A percentile compares a stretch with the other conserved stretches of the same genome.
phyloP scores from a whole-genome alignment of 2,329 filamentous ascomycete genomes.

The Tolypocladium tropicale region DNA sequence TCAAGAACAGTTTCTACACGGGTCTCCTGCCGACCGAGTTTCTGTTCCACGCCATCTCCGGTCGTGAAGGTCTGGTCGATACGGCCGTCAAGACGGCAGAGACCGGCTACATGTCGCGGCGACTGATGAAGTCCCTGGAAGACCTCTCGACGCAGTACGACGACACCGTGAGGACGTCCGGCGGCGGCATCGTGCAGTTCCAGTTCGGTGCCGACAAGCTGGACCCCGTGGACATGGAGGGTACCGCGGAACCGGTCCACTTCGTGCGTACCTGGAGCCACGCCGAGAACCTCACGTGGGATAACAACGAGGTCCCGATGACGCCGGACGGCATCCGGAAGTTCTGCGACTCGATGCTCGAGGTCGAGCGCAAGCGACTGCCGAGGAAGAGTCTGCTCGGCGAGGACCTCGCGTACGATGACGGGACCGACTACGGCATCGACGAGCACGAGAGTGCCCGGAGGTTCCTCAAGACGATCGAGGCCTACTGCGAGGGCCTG shows the following conservation, averaged over 20 bases:
- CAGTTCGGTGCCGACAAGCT: conserved; percentile 94
- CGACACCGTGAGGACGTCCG: conserved; percentile 85
- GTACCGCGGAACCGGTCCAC: conserved; percentile 80
- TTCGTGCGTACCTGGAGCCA: conserved; percentile 89
- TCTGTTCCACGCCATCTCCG: conserved; percentile 96
- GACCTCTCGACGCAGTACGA: conserved; percentile 92
- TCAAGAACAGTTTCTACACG: conserved; percentile 93
- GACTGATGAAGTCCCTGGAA: conserved; percentile 95
- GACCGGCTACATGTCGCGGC: conserved; percentile 97
- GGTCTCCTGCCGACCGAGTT: conserved; percentile 87
- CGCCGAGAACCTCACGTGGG: conserved; percentile 63
- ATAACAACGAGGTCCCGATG: conserved; percentile 64
- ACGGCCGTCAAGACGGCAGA: conserved; percentile 98
- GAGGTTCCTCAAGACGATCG: conserved; percentile 70
- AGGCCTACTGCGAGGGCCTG: conserved; percentile 55
- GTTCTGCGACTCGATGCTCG: conserved; percentile 58
- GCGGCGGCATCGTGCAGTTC: conserved; percentile 85
- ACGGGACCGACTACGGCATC: conserved; percentile 56
- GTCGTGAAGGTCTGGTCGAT: conserved; percentile 96
- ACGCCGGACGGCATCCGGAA: conserved; percentile 62
- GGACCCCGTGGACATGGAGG: conserved; percentile 97
- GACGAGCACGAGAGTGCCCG: conserved; percentile 77
- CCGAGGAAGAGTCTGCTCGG: conserved; percentile 49
- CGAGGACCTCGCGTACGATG: conserved; percentile 56
- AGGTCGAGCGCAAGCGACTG: conserved; percentile 56